Evolutionary conservation across 1,139 yeast species (phyloP).

Genomic region (Candida tetrigidarum): DNA sequence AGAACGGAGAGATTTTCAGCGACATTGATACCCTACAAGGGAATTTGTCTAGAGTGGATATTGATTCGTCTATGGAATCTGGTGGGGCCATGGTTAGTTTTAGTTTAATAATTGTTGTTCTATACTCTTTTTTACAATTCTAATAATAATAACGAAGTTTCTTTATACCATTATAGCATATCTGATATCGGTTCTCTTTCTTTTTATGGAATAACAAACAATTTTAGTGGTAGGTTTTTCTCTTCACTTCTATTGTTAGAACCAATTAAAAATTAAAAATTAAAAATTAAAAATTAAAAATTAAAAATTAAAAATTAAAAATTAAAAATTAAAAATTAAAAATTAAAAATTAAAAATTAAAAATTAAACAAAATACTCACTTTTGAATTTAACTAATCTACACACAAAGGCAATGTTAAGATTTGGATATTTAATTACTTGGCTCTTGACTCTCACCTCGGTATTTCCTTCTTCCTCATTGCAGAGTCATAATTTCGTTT

Average conservation of each 20-base stretch:
- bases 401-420: background rate
- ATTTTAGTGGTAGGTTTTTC: background rate
- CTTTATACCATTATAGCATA: conserved; percentile 2
- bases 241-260: too few relatives aligned
- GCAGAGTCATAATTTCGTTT: background rate
- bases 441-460: background rate
- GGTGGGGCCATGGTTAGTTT: background rate
- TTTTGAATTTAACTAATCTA: too few relatives aligned
- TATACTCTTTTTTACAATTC: conserved; percentile 7
- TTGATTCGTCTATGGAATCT: background rate
- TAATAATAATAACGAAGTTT: background rate
- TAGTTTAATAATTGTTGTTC: background rate
- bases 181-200: too few relatives aligned
- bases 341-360: too few relatives aligned
- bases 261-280: too few relatives aligned
- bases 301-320: too few relatives aligned
- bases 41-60: background rate
- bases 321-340: too few relatives aligned
- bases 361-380: too few relatives aligned
- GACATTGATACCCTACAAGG: background rate
- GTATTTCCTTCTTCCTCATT: background rate
- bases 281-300: too few relatives aligned
- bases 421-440: background rate
- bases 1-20: background rate
- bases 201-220: background rate